Base-by-base conservation (phyloP, 805 yeast genomes). In the Lachancea dasiensis region DNA sequence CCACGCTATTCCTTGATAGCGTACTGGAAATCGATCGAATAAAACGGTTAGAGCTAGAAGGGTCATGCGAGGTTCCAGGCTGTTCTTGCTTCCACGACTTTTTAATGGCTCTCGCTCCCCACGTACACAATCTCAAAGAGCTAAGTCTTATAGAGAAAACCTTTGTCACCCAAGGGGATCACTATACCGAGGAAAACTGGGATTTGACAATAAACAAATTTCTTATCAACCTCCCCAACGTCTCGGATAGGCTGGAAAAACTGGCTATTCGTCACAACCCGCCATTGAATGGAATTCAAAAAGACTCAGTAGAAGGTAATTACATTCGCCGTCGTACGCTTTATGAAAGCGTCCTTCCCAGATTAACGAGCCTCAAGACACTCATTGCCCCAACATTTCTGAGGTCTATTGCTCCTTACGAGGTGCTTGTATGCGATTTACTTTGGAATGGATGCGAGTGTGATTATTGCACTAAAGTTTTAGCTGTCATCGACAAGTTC, bases 391-490 rank as follows among this genome's bases (percentile, higher is more conserved):
- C 89, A 2, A 75, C 76, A 4, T 65, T 80, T 38, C 54, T 83
- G 45, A 75, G 77, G 40, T 62, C 78, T 0, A 61, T 79, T 15
- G 65, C 86, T 0, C 74, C 85, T 44, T 83, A 81, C 53, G 94
- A 83, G 46, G 79, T 79, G 39, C 54, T 79, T 5, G 76, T 78
- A 52, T 81, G 85, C 31, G 82, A 79, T 44, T 46, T 83, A 35
- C 56, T 83, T 17, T 83, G 90, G 89, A 82, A 81, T 52, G 90
- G 90, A 0, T 82, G 90, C 55, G 69, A 68, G 26, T 83, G 94
- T 52, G 43, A 47, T 1, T 73, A 68, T 45, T 83, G 94, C 49
- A 60, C 61, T 10, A 62, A 61, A 36, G 64, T 63, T 27, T 56
- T 82, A 17, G 70, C 70, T 0, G 46, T 71, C 8, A 65, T 78